Evolutionary conservation across 2,329 filamentous ascomycete species (phyloP).

Genomic region (Alternaria angustiovoidea): DNA sequence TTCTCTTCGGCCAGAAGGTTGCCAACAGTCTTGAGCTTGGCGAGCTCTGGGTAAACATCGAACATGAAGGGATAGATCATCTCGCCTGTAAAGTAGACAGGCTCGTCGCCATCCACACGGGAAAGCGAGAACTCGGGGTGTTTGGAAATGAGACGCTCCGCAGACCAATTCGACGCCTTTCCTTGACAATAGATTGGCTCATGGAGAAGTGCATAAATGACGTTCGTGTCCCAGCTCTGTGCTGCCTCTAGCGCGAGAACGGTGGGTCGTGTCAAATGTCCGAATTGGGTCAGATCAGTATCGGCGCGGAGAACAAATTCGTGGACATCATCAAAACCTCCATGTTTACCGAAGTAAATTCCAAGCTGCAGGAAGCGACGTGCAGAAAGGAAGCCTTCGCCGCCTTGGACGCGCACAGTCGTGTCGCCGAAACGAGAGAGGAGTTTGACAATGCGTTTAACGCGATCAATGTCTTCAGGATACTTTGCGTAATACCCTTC

Average conservation of each 20-base stretch:
- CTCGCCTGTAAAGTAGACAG: slow-evolving; percentile 85
- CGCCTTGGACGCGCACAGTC: slow-evolving; percentile 72
- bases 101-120: slow-evolving; percentile 53
- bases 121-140: slow-evolving; percentile 55
- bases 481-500: slow-evolving; percentile 83
- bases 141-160: slow-evolving; percentile 67
- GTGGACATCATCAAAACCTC: slow-evolving; percentile 42
- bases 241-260: slow-evolving; percentile 73
- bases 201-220: slow-evolving; percentile 87
- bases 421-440: slow-evolving; percentile 66
- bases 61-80: slow-evolving; percentile 92
- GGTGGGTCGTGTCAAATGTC: slow-evolving; percentile 76
- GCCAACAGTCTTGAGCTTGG: slow-evolving; percentile 72
- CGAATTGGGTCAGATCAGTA: slow-evolving; percentile 77
- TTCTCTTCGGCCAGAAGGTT: slow-evolving; percentile 72
- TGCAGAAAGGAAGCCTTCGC: slow-evolving; percentile 72
- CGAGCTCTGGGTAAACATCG: slow-evolving; percentile 78
- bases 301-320: slow-evolving; percentile 73
- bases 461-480: slow-evolving; percentile 75
- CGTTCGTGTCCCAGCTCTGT: slow-evolving; percentile 74
- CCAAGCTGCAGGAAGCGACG: slow-evolving; percentile 80
- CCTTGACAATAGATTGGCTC: slow-evolving; percentile 86
- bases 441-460: slow-evolving; percentile 72
- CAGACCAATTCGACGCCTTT: slow-evolving; percentile 75
- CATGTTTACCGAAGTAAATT: slow-evolving; percentile 79